A percentile compares a stretch with the other conserved stretches of the same genome.
phyloP scores from a whole-genome alignment of 2,329 filamentous ascomycete species.

The Calycina herbarum region DNA sequence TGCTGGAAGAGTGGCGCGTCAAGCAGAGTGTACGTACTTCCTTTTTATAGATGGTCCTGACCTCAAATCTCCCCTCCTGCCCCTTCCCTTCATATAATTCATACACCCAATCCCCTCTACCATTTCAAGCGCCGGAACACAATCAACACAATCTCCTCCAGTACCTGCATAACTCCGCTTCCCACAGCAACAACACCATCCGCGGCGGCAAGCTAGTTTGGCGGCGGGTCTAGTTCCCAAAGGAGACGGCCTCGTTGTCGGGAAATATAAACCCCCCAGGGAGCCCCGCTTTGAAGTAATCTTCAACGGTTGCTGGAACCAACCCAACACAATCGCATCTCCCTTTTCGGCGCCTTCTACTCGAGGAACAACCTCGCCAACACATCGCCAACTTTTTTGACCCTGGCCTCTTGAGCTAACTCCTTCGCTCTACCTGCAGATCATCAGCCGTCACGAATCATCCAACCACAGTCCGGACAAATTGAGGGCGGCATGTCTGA shows the following conservation, averaged over 20 bases:
- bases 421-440: conserved; percentile 8
- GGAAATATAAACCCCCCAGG: neutral
- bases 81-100: neutral
- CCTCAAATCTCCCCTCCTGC: neutral
- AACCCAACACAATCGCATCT: neutral
- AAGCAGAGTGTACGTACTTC: neutral
- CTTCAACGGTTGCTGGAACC: neutral
- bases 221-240: neutral
- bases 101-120: neutral
- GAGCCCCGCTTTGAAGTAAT: neutral
- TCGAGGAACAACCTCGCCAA: neutral
- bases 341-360: neutral
- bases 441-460: conserved; percentile 12
- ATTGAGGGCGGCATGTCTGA: conserved; percentile 17
- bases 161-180: neutral
- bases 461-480: conserved; percentile 7
- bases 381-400: neutral
- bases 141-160: neutral
- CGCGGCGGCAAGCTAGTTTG: neutral
- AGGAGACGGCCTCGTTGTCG: neutral
- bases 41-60: neutral
- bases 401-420: neutral
- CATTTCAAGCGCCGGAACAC: neutral
- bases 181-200: neutral
- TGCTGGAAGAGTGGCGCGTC: neutral